Evolutionary conservation across 2,329 filamentous ascomycete genomes (phyloP).

Genomic region (Fonsecaea nubica): DNA sequence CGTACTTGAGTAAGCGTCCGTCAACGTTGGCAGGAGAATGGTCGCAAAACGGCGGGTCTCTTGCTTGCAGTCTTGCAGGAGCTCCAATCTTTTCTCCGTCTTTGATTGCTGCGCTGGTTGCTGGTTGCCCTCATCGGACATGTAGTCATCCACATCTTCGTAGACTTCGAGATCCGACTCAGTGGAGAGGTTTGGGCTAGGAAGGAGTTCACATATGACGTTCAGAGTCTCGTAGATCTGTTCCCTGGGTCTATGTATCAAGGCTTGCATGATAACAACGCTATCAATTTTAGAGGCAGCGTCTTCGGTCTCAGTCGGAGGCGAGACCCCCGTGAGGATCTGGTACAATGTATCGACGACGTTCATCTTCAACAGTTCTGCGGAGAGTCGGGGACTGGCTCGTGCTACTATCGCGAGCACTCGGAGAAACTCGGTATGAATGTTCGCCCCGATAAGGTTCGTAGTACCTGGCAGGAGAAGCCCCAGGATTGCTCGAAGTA

Average conservation of each 20-base stretch:
- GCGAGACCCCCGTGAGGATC: constrained; percentile 93
- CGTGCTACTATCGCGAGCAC: constrained; percentile 89
- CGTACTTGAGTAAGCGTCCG: constrained; percentile 95
- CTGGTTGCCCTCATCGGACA: constrained; percentile 47
- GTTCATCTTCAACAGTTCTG: constrained; percentile 92
- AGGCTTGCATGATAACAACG: constrained; percentile 96
- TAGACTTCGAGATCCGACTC: constrained; percentile 57
- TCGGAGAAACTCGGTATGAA: constrained; percentile 94
- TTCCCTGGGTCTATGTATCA: constrained; percentile 93
- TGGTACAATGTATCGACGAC: constrained; percentile 98
- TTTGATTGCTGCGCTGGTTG: constrained; percentile 40
- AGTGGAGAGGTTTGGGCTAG: constrained; percentile 69
- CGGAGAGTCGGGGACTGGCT: constrained; percentile 83
- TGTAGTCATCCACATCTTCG: constrained; percentile 53
- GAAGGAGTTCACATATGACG: constrained; percentile 92
- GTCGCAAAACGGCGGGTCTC: constrained; percentile 91
- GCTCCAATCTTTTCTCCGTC: constrained; percentile 78
- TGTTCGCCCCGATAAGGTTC: constrained; percentile 89
- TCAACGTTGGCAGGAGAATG: constrained; percentile 91
- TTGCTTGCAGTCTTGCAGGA: constrained; percentile 80
- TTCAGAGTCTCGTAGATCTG: constrained; percentile 98
- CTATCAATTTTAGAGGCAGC: constrained; percentile 88
- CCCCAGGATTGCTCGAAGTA: constrained; percentile 83
- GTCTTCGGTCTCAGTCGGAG: constrained; percentile 77
- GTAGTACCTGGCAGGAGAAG: constrained; percentile 92